Percentiles rank a stretch among this genome's conserved stretches.
Evolutionary conservation across 2,329 filamentous ascomycete genomes (phyloP).

Genomic region (Hypoxylon sp.): DNA sequence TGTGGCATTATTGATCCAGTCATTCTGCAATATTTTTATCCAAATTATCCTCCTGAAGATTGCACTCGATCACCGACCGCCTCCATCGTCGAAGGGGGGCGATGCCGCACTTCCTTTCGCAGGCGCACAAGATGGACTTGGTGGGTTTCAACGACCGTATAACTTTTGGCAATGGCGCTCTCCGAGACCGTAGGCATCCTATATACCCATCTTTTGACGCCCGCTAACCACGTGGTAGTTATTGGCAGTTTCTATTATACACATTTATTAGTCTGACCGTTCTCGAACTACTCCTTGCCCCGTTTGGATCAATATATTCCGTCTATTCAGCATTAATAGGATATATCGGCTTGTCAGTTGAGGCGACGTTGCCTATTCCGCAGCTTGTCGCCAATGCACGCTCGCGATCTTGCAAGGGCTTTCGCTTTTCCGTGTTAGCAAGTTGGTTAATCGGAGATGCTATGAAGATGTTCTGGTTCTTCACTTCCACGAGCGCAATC

Average conservation of each 20-base stretch:
- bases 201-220: neutral
- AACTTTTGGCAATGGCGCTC: slow-evolving; percentile 86
- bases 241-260: slow-evolving; percentile 81
- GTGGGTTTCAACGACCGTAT: slow-evolving; percentile 67
- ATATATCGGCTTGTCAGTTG: slow-evolving; percentile 77
- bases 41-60: slow-evolving; percentile 72
- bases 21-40: slow-evolving; percentile 71
- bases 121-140: slow-evolving; percentile 54
- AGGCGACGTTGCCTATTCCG: slow-evolving; percentile 82
- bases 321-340: slow-evolving; percentile 75
- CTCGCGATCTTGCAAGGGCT: slow-evolving; percentile 76
- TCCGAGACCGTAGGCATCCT: slow-evolving; percentile 65
- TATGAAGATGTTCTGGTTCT: slow-evolving; percentile 91
- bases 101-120: slow-evolving; percentile 71
- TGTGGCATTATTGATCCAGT: slow-evolving; percentile 68
- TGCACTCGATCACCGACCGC: slow-evolving; percentile 72
- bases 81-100: slow-evolving; percentile 66
- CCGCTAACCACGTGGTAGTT: slow-evolving; percentile 56
- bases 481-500: slow-evolving; percentile 73
- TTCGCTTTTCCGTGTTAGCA: slow-evolving; percentile 76
- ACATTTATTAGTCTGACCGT: slow-evolving; percentile 68
- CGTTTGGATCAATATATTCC: slow-evolving; percentile 64
- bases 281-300: slow-evolving; percentile 72
- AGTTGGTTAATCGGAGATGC: slow-evolving; percentile 83
- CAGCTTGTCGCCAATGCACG: slow-evolving; percentile 78